Percentiles rank a stretch among this genome's conserved stretches.
Conservation (phyloP, 208 protist species). For the Naegleria lovaniensis region DNA sequence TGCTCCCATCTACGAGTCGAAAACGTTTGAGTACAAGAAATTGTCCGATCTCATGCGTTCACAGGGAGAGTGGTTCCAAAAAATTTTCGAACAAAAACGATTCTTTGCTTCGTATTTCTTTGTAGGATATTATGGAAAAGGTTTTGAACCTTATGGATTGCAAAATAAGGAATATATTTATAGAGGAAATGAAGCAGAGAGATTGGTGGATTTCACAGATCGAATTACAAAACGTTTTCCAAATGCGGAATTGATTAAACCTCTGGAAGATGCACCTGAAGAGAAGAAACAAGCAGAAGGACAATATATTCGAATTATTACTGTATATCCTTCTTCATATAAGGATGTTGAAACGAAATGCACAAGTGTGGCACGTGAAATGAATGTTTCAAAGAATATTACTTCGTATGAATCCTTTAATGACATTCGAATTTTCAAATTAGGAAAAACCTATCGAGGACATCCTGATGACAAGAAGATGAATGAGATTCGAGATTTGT, state of each 20-base stretch:
- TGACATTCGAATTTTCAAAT: neutral
- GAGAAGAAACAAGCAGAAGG: constrained; percentile 9
- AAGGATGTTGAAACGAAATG: neutral
- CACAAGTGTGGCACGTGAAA: neutral
- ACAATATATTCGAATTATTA: constrained; percentile 35
- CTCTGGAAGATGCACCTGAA: neutral
- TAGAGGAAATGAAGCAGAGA: constrained; percentile 29
- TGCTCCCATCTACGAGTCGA: neutral
- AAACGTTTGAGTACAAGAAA: constrained; percentile 24
- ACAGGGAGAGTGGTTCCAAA: constrained; percentile 5
- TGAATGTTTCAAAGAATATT: constrained; percentile 8
- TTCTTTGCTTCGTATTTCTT: constrained; percentile 21
- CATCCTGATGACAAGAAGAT: neutral
- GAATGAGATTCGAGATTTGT: neutral
- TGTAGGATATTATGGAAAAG: constrained; percentile 29
- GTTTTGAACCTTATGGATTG: neutral
- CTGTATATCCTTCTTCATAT: constrained; percentile 20
- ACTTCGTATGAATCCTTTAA: neutral
- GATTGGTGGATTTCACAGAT: constrained; percentile 32
- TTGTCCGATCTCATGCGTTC: neutral
- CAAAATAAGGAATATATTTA: constrained; percentile 38
- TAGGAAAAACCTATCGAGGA: neutral
- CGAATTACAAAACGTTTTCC: constrained; percentile 35
- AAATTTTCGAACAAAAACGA: constrained; percentile 3
- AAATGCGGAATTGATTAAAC: constrained; percentile 35